Percentiles rank a stretch among this genome's conserved stretches.
phyloP scores from a whole-genome alignment of 148 eudicot species.

The Rhododendron molle region DNA sequence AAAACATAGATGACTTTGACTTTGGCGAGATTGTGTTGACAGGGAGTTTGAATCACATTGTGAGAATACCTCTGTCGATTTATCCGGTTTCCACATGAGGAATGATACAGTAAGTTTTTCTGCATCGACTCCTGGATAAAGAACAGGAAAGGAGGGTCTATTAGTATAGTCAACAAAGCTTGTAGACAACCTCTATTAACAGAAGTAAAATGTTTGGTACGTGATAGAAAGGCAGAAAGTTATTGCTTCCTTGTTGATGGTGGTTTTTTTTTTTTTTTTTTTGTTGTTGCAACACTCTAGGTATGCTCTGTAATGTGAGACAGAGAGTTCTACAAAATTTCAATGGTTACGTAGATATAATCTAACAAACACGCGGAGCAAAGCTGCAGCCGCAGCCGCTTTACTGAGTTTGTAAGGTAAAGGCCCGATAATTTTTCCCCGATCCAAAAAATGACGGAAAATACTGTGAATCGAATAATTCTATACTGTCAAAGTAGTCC shows the following conservation, averaged over 20 bases:
- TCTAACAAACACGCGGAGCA: neutral
- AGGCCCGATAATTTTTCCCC: neutral
- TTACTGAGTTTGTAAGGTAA: neutral
- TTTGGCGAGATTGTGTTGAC: slow-evolving; percentile 81
- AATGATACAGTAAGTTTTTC: neutral
- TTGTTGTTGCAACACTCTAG: neutral
- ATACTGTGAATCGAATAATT: neutral
- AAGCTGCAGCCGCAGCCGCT: no score
- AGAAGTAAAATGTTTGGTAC: neutral
- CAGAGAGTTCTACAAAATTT: neutral
- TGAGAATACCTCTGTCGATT: slow-evolving; percentile 67
- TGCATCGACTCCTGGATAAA: neutral
- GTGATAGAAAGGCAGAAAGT: neutral
- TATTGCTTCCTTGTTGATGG: neutral
- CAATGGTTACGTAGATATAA: neutral
- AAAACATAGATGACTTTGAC: slow-evolving; percentile 39
- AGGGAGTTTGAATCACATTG: slow-evolving; percentile 75
- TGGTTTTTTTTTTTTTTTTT: neutral
- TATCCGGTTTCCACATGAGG: slow-evolving; percentile 35
- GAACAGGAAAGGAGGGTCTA: neutral
- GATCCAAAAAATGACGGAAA: neutral
- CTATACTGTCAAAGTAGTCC: neutral
- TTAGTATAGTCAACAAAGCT: neutral
- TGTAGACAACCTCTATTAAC: neutral
- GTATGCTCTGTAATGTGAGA: neutral